Evolutionary conservation across 371 early-diverging fungal genomes (phyloP), one percentile per base, ranked within the genome.

Genomic region (Mortierella sp.): DNA sequence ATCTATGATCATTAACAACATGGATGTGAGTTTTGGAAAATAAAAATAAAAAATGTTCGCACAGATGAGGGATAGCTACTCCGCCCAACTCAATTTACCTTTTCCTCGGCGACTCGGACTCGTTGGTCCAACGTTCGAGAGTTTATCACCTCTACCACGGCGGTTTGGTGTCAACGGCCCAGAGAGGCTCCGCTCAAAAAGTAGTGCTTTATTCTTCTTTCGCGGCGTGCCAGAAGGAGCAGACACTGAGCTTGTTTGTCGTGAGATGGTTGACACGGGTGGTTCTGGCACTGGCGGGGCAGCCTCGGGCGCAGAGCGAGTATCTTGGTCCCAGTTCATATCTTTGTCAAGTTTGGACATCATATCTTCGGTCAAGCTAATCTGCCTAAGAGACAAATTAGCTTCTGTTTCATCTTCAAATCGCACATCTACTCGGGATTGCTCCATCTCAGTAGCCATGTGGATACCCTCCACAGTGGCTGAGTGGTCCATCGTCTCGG

Each of bases 381-480:
- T 69, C 14, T 70, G n/a, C 11, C 22, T 37, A 20, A 81, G n/a
- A 0, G 69, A 24, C 6, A 75, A 28, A 58, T 75, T 75, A 22
- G 61, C 76, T 45, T 63, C 69, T 2, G 54, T 11, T 5, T 62
- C 57, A 52, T 81, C 76, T 1, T 62, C 66, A 62, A 69, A 81
- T 14, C 67, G 76, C 5, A 81, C 70, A 54, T 75, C 81, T 8
- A 81, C 73, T 22, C 69, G 64, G 0, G 81, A 72, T 22, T 62
- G 61, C 16, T 59, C 57, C 16, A 68, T 14, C 0, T 63, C 59
- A 12, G 49, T 22, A 1, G 61, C 18, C 35, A 73, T 72, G 1
- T 72, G 69, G 12, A 81, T 45, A 1, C 81, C 81, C 59, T 66
- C 73, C 3, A 81, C 64, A 9, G 49, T 58, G 4, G 81, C 81